Percentiles rank a stretch among this genome's conserved stretches.
Conservation (phyloP, 352 stramenopile species). For the Pythium phragmitis region DNA sequence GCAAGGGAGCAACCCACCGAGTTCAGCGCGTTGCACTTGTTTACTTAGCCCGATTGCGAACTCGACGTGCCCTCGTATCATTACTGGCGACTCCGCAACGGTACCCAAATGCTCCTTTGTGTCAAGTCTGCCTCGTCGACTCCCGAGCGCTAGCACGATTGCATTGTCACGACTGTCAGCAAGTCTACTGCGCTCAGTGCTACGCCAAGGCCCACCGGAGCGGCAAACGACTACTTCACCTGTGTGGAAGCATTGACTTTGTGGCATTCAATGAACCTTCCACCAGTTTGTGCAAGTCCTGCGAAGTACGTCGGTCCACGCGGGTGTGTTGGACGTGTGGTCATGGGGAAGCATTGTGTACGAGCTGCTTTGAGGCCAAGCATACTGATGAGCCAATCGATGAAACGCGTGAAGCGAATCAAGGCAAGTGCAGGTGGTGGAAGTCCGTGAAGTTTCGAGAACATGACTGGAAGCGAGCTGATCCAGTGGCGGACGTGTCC, state of each 20-base stretch:
- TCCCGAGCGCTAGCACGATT: slow-evolving; percentile 27
- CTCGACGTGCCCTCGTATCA: slow-evolving; percentile 13
- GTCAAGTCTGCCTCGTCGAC: slow-evolving; percentile 32
- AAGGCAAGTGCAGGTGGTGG: slow-evolving; percentile 28
- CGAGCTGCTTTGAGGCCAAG: slow-evolving; percentile 31
- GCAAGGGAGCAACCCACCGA: slow-evolving; percentile 5
- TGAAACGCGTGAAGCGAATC: background rate
- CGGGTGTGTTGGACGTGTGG: slow-evolving; percentile 28
- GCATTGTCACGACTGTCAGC: slow-evolving; percentile 33
- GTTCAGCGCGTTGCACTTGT: slow-evolving; percentile 21
- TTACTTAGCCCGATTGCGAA: slow-evolving; percentile 11
- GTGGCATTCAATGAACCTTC: slow-evolving; percentile 22
- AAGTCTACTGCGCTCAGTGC: slow-evolving; percentile 31
- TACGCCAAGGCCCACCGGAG: slow-evolving; percentile 28
- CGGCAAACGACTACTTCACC: slow-evolving; percentile 38
- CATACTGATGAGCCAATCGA: slow-evolving; percentile 19
- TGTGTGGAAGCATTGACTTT: slow-evolving; percentile 34
- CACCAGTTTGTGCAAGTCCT: slow-evolving; percentile 26
- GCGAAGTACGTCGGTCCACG: slow-evolving; percentile 25
- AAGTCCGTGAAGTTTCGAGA: slow-evolving; percentile 22
- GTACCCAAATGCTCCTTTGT: slow-evolving; percentile 38
- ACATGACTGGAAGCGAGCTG: slow-evolving; percentile 24
- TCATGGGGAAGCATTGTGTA: background rate
- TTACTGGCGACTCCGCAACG: slow-evolving; percentile 22
- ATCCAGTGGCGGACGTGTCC: background rate